These are phyloP conservation scores for Eutypella sp. DNA, from an alignment of 2,329 filamentous ascomycete species.

Conservation along the genomic window DNA sequence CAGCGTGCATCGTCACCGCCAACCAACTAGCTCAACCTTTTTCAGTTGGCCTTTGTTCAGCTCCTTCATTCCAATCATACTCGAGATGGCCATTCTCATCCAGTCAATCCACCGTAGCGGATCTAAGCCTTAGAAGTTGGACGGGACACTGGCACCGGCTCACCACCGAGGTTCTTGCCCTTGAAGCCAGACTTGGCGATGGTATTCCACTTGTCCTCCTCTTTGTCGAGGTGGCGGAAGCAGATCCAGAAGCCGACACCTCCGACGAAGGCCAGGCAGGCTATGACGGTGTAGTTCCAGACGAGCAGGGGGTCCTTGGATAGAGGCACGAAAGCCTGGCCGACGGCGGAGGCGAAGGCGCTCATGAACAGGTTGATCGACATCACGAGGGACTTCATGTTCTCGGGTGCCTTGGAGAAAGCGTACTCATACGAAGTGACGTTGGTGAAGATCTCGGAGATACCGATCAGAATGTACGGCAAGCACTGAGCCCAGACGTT, in stretches of 20 bases:
- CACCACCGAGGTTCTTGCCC: constrained; percentile 3
- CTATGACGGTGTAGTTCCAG: constrained; percentile 64
- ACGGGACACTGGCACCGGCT: neutral
- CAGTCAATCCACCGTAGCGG: no score
- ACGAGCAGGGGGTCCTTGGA: constrained; percentile 59
- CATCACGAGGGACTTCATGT: constrained; percentile 67
- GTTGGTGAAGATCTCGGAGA: constrained; percentile 43
- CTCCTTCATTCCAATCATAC: no score
- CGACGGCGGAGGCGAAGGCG: constrained; percentile 61
- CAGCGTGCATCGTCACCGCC: no score
- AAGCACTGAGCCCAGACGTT: constrained; percentile 56
- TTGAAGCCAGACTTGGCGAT: constrained; percentile 1
- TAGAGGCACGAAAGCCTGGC: constrained; percentile 53
- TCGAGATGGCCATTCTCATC: no score
- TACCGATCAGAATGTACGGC: constrained; percentile 40
- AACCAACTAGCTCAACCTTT: no score
- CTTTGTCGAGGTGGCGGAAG: constrained; percentile 53
- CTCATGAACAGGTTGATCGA: constrained; percentile 63
- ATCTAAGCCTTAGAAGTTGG: neutral
- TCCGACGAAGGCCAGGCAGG: constrained; percentile 41
- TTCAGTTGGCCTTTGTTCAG: no score
- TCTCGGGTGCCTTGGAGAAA: constrained; percentile 67
- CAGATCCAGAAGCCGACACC: constrained; percentile 62
- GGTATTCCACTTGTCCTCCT: constrained; percentile 49
- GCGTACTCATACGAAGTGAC: constrained; percentile 63